Base-by-base conservation (phyloP, 352 stramenopile species). In the Pythium chondricola region DNA sequence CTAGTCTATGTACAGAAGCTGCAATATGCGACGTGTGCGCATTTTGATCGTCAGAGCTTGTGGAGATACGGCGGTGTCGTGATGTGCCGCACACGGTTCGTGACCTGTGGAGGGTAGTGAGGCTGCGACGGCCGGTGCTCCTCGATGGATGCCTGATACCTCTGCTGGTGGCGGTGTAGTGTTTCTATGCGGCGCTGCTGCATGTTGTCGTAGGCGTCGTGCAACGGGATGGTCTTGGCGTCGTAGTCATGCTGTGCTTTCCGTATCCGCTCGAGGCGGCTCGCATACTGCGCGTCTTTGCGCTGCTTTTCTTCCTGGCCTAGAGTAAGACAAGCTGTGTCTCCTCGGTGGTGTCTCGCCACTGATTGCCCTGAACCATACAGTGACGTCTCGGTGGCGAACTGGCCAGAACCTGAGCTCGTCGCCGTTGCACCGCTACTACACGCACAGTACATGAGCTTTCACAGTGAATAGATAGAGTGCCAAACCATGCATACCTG, bases 231-330 rank as follows among this genome's bases (percentile, higher is more conserved):
- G 8, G 60, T 57, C 46, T 62, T 51, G 11, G 52, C 27, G 32
- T 71, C 47, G 52, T 81, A 71, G 13, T 61, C 38, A 16, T 75
- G 47, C 31, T 78, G 67, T 18, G 75, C 51, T 26, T 43, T 17
- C 16, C 66, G 58, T 43, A 84, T 67, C 35, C 70, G 58, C 8
- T 77, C 62, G 17, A 84, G 41, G 10, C 73, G 58, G 18, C 42
- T 64, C 9, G 41, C 43, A 29, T 78, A 77, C 7, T 58, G 58
- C 8, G 57, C 48, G 13, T 71, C 40, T 13, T 63, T 62, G 6
- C 47, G 63, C 35, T 76, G 69, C 37, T 82, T 82, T 8, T 82
- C 72, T 53, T 79, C 62, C 47, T 78, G 69, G 0, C 65, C 69
- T 6, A 84, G 49, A 6, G 69, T 74, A 8, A 11, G n/a, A n/a